phyloP scores from a whole-genome alignment of 306 rosid genomes.

The Pueraria montana region DNA sequence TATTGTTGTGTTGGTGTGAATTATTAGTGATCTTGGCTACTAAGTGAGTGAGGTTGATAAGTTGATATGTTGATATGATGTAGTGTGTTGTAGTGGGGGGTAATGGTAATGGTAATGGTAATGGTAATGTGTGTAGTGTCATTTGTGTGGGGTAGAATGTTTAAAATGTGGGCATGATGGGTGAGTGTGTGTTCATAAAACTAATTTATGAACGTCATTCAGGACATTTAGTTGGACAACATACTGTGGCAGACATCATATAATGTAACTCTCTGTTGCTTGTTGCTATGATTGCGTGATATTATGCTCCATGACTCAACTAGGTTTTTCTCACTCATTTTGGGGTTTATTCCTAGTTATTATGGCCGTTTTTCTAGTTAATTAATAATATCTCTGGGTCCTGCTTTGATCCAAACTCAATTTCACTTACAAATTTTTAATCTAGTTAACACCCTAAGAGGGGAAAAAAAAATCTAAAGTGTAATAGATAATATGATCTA shows the following conservation, averaged over 20 bases:
- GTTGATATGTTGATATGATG: background rate
- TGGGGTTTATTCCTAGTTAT: background rate
- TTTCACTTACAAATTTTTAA: background rate
- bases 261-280: slow-evolving; percentile 20
- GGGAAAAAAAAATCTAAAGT: background rate
- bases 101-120: background rate
- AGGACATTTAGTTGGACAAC: slow-evolving; percentile 41
- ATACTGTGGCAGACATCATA: slow-evolving; percentile 41
- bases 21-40: background rate
- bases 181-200: background rate
- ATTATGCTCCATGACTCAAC: slow-evolving; percentile 32
- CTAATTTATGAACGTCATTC: slow-evolving; percentile 20
- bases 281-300: background rate
- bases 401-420: background rate
- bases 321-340: background rate
- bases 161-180: slow-evolving; percentile 27
- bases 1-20: background rate
- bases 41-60: background rate
- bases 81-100: background rate
- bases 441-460: background rate
- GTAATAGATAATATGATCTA: too few species aligned
- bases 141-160: slow-evolving; percentile 23
- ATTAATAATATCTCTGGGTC: background rate
- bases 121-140: background rate
- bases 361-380: background rate